Evolutionary conservation across 2,329 filamentous ascomycete genomes (phyloP), one percentile per base, ranked within the genome.

Genomic region (Xylaria sp.): DNA sequence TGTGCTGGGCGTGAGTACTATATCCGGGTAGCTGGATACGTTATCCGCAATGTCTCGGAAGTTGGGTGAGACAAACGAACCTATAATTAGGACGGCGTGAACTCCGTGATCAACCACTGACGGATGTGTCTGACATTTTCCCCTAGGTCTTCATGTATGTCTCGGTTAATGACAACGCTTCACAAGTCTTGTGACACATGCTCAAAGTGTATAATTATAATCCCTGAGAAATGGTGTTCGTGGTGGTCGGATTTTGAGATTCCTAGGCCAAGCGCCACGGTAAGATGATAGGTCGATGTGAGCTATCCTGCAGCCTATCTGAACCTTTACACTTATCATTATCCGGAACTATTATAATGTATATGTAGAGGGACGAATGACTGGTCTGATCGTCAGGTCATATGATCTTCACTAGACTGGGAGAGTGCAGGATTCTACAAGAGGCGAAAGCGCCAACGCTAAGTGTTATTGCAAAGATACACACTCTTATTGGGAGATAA

Each of bases 401-500:
- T 56, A 46, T 67, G 65, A 54, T 4, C 17, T 48, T 23, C 10
- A 26, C n/a, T 26, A 33, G 26, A 54, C 56, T 38, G 17, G 33
- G 44, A 61, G 60, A 31, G 10, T 7, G 6, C 46, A 48, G 48
- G 56, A 44, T 51, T 60, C 26, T 15, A n/a, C 13, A 61, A 51
- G 62, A 68, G 63, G 69, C 51, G 73, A 69, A 44, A 40, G 42
- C 40, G 46, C 64, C 54, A 68, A 65, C n/a, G 51, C 61, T 63
- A 71, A 73, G 70, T 70, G 71, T 68, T n/a, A 60, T 59, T 54
- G 59, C 63, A 60, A 53, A 44, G 63, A 63, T 63, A 17, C 53
- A 54, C 15, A 5, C 67, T 70, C 71, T 73, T 74, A 73, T 73
- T 74, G 63, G 65, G 53, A 63, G 62, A 60, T 53, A 70, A 6